Conservation (phyloP, 2,329 filamentous ascomycete species). For the Apiospora arundinis region DNA sequence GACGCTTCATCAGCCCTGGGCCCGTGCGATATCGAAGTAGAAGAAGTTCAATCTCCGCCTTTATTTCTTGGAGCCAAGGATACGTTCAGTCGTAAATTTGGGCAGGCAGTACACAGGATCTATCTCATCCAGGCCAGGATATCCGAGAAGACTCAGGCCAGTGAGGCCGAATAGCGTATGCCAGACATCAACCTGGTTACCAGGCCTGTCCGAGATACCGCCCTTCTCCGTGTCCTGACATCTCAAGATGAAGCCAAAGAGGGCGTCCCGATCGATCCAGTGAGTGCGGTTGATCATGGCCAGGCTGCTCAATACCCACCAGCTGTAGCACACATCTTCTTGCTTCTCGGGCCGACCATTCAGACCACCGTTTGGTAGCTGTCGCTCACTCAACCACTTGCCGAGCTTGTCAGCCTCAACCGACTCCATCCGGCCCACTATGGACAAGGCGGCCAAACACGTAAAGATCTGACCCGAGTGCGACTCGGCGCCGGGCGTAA, state of each 20-base stretch:
- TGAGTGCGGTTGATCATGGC: constrained; percentile 86
- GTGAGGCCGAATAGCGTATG: constrained; percentile 91
- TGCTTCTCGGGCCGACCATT: constrained; percentile 95
- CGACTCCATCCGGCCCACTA: constrained; percentile 81
- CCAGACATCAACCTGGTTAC: constrained; percentile 96
- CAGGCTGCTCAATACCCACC: constrained; percentile 95
- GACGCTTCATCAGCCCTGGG: neutral
- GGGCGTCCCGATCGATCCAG: constrained; percentile 88
- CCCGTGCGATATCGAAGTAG: neutral
- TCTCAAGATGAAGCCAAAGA: constrained; percentile 81
- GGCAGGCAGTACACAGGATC: constrained; percentile 91
- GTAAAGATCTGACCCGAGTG: constrained; percentile 97
- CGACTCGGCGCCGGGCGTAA: constrained; percentile 88
- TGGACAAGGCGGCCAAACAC: constrained; percentile 85
- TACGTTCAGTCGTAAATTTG: constrained; percentile 66
- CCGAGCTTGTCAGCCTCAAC: constrained; percentile 84
- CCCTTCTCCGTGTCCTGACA: constrained; percentile 88
- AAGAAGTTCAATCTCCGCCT: too few species aligned
- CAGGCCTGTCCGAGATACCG: constrained; percentile 88
- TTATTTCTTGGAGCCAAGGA: constrained; percentile 47
- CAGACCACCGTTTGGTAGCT: constrained; percentile 83
- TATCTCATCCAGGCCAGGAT: constrained; percentile 77
- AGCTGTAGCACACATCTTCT: constrained; percentile 98
- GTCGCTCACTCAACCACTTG: constrained; percentile 91
- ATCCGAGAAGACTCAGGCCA: constrained; percentile 83